Conservation (phyloP, 768 basidiomycete species). For the Mycena haematopus region DNA sequence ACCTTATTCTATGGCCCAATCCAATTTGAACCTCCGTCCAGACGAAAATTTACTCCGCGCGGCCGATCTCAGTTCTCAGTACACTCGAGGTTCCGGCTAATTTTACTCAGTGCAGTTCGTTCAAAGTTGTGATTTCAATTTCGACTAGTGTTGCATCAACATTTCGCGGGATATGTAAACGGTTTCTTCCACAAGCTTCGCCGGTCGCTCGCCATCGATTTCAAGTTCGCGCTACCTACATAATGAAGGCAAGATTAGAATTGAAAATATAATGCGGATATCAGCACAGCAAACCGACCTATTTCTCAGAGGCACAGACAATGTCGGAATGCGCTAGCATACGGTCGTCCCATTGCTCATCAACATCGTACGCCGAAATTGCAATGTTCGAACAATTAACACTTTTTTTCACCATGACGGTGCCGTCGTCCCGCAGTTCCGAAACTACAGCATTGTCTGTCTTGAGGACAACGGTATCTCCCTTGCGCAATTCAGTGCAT, state of each 20-base stretch:
- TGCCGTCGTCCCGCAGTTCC: not conserved
- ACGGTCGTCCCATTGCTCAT: slow-evolving; percentile 9
- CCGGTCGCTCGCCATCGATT: no score
- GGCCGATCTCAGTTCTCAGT: no score
- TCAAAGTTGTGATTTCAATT: no score
- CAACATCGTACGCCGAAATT: not conserved
- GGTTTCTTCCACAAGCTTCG: no score
- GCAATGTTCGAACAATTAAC: not conserved
- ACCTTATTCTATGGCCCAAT: no score
- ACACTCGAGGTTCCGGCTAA: no score
- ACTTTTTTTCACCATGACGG: not conserved
- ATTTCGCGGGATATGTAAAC: no score
- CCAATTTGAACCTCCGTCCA: no score
- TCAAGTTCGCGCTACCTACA: not conserved
- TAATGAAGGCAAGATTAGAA: not conserved
- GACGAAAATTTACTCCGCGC: no score
- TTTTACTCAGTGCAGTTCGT: no score
- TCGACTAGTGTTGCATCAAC: no score
- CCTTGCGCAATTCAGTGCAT: not conserved
- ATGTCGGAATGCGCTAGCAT: not conserved
- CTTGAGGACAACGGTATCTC: slow-evolving; percentile 1
- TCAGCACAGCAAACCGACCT: not conserved
- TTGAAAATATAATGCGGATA: not conserved
- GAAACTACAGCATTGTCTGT: not conserved
- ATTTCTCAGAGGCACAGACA: not conserved